These are phyloP conservation scores for Hortiboletus flavorubellus DNA, from an alignment of 768 basidiomycete species.

Conservation along the genomic window DNA sequence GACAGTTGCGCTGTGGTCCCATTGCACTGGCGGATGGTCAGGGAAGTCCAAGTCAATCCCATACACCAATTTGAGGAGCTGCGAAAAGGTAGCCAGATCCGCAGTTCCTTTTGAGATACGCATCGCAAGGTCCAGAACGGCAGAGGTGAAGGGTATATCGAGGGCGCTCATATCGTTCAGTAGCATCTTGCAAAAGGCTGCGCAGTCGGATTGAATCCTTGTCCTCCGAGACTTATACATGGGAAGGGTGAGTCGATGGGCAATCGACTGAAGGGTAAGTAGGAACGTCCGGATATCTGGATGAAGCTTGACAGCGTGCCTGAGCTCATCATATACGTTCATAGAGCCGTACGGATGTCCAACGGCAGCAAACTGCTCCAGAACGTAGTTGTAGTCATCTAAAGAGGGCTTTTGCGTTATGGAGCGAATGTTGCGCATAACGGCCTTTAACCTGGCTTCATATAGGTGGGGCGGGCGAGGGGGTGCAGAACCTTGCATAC, in stretches of 20 bases:
- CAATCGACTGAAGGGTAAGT: slow-evolving; percentile 65
- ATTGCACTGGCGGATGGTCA: slow-evolving; percentile 51
- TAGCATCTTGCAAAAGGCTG: slow-evolving; percentile 46
- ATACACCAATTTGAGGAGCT: slow-evolving; percentile 64
- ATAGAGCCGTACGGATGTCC: slow-evolving; percentile 64
- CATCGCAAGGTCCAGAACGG: slow-evolving; percentile 62
- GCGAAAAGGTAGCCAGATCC: slow-evolving; percentile 53
- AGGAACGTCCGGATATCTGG: slow-evolving; percentile 59
- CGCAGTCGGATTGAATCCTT: slow-evolving; percentile 40
- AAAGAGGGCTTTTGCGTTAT: slow-evolving; percentile 40
- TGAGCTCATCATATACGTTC: slow-evolving; percentile 60
- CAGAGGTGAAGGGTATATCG: slow-evolving; percentile 49
- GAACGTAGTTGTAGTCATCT: slow-evolving; percentile 72
- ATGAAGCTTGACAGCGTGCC: slow-evolving; percentile 35
- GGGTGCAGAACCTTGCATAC: slow-evolving; percentile 37
- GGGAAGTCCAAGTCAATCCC: slow-evolving; percentile 76
- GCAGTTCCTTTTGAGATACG: slow-evolving; percentile 65
- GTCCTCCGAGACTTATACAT: slow-evolving; percentile 37
- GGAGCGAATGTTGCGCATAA: slow-evolving; percentile 69
- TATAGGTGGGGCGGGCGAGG: slow-evolving; percentile 48
- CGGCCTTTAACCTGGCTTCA: slow-evolving; percentile 61
- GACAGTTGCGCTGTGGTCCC: slow-evolving; percentile 3
- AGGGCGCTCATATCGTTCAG: slow-evolving; percentile 55
- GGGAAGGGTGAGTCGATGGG: slow-evolving; percentile 63
- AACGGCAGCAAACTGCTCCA: slow-evolving; percentile 71